Evolutionary conservation across 2,329 filamentous ascomycete genomes (phyloP).

Genomic region (Penicillium sp.): DNA sequence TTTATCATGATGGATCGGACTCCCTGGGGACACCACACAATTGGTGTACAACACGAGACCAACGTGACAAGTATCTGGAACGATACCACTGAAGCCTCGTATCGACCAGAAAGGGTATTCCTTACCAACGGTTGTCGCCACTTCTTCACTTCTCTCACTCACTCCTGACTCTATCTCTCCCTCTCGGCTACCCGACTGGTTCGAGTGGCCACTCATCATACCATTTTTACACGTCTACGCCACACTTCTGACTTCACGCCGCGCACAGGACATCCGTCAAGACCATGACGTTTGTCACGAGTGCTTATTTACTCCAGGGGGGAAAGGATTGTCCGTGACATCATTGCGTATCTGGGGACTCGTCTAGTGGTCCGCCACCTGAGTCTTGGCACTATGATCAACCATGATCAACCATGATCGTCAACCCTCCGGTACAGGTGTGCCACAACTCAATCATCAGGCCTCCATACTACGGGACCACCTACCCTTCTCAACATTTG

Average conservation of each 20-base stretch:
- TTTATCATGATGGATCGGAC: background rate
- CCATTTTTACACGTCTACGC: background rate
- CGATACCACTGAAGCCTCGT: constrained; percentile 1
- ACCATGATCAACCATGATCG: constrained; percentile 15
- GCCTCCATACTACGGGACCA: background rate
- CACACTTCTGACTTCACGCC: constrained; percentile 1
- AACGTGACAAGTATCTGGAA: background rate
- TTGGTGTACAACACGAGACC: background rate
- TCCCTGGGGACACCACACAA: background rate
- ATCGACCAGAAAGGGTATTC: background rate
- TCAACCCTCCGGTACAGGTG: constrained; percentile 3
- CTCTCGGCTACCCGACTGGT: constrained; percentile 20
- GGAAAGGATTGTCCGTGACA: constrained; percentile 26
- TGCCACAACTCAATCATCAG: background rate
- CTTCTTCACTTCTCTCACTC: constrained; percentile 5
- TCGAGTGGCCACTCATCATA: constrained; percentile 16
- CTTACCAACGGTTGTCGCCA: constrained; percentile 8
- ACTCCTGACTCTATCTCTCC: background rate
- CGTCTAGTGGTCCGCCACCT: constrained; percentile 23
- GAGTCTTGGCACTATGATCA: constrained; percentile 20
- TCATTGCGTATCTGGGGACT: constrained; percentile 28
- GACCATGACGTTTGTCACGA: constrained; percentile 1
- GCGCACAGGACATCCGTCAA: background rate
- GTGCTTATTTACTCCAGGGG: constrained; percentile 19
- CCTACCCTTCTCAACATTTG: constrained; percentile 5